Conservation (phyloP, 1,284 basidiomycete genomes). For the Apiotrichum akiyoshidainum region DNA sequence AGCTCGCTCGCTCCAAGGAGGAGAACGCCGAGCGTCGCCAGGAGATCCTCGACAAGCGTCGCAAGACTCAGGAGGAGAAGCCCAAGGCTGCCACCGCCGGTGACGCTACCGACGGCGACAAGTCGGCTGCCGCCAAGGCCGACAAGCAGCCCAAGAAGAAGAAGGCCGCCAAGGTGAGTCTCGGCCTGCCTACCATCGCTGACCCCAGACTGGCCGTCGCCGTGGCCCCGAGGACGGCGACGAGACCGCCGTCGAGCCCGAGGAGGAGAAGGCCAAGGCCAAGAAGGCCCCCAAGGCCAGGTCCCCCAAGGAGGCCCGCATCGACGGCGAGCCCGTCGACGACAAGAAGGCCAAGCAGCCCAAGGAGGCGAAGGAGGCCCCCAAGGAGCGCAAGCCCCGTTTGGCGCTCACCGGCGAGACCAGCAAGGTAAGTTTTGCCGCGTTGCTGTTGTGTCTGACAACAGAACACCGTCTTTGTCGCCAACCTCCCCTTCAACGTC, state of each 20-base stretch:
- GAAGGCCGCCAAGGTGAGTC: slow-evolving; percentile 34
- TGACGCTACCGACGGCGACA: slow-evolving; percentile 35
- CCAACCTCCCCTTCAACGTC: slow-evolving; percentile 88
- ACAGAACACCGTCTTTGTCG: slow-evolving; percentile 81
- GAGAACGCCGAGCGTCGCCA: slow-evolving; percentile 62
- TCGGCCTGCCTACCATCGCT: neutral
- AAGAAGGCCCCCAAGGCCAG: slow-evolving; percentile 28
- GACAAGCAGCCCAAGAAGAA: slow-evolving; percentile 35
- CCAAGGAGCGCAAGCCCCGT: slow-evolving; percentile 41
- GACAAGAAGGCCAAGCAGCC: slow-evolving; percentile 30
- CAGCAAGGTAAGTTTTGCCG: slow-evolving; percentile 52
- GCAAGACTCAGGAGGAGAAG: slow-evolving; percentile 28
- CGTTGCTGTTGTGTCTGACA: slow-evolving; percentile 27
- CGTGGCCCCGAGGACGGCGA: slow-evolving; percentile 46
- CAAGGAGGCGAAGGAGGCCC: slow-evolving; percentile 40
- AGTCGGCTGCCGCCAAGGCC: slow-evolving; percentile 4
- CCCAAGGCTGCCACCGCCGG: slow-evolving; percentile 44
- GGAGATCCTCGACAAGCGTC: slow-evolving; percentile 30
- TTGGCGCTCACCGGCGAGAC: slow-evolving; percentile 61
- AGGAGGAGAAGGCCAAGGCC: slow-evolving; percentile 21
- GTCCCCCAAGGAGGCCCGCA: slow-evolving; percentile 30
- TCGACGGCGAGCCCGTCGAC: slow-evolving; percentile 36
- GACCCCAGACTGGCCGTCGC: slow-evolving; percentile 33
- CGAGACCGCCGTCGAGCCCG: slow-evolving; percentile 27
- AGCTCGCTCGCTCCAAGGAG: slow-evolving; percentile 86